Conservation (phyloP, 2,329 filamentous ascomycete species). For the Aquanectria penicillioides region DNA sequence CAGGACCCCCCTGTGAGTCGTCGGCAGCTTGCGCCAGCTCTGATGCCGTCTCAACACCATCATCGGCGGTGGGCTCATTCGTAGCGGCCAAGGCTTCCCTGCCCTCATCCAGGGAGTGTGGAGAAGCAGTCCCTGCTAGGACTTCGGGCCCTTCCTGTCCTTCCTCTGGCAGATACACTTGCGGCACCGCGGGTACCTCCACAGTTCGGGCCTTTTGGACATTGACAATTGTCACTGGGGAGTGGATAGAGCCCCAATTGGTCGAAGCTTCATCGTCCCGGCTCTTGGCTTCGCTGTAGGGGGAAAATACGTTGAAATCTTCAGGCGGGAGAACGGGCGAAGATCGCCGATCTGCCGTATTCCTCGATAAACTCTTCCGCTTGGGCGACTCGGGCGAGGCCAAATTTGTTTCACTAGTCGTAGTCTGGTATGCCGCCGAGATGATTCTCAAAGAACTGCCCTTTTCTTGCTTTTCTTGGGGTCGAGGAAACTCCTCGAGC, state of each 20-base stretch:
- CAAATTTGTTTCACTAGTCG: conserved; percentile 15
- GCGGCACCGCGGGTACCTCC: conserved; percentile 35
- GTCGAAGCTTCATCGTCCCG: conserved; percentile 55
- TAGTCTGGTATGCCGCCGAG: not conserved
- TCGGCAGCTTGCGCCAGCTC: conserved; percentile 24
- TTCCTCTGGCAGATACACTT: conserved; percentile 10
- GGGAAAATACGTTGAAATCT: conserved; percentile 43
- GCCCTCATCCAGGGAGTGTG: conserved; percentile 40
- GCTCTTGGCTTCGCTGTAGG: conserved; percentile 47
- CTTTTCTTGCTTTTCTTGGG: not conserved
- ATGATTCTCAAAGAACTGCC: conserved; percentile 35
- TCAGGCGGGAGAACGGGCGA: conserved; percentile 60
- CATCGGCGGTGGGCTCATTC: conserved; percentile 49
- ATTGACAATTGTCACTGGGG: conserved; percentile 56
- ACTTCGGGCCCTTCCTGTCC: conserved; percentile 3
- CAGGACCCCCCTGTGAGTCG: conserved; percentile 10
- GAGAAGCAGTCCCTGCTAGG: conserved; percentile 23
- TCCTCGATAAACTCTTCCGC: conserved; percentile 27
- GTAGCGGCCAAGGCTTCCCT: conserved; percentile 56
- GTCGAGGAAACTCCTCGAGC: conserved; percentile 20
- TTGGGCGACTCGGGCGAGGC: conserved; percentile 11
- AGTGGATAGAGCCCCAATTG: conserved; percentile 62
- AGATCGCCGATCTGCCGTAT: conserved; percentile 55
- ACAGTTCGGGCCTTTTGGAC: conserved; percentile 54
- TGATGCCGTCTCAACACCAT: conserved; percentile 20